These are phyloP conservation scores for Artemisia argyi DNA, from an alignment of 129 eudicot species.

Conservation along the genomic window DNA sequence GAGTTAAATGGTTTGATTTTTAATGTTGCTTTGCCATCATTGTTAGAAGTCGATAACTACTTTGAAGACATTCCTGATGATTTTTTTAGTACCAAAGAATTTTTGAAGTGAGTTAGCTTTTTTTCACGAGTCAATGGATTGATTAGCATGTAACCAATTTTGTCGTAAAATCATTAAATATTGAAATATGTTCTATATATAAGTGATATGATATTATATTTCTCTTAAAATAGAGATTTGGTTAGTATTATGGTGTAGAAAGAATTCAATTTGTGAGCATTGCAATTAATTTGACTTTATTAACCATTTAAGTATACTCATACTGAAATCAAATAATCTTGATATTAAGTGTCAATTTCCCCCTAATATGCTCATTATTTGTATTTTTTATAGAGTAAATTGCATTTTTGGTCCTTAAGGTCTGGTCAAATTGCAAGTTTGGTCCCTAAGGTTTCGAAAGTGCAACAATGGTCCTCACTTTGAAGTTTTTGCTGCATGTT, in stretches of 20 bases:
- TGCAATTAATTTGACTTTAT: no score
- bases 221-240: not conserved
- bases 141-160: conserved; percentile 11
- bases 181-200: not conserved
- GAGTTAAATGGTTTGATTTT: conserved; percentile 23
- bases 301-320: no score
- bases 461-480: no score
- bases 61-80: conserved; percentile 35
- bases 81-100: conserved; percentile 20
- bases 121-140: not conserved
- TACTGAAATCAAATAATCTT: no score
- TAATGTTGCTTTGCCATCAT: conserved; percentile 23
- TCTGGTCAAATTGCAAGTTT: no score
- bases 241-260: not conserved
- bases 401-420: no score
- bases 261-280: no score
- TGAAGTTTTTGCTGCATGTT: no score
- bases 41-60: conserved; percentile 45
- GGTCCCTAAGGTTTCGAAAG: no score
- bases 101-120: not conserved
- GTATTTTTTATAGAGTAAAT: no score
- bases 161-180: not conserved
- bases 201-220: not conserved
- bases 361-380: no score
- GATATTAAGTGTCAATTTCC: no score